Evolutionary conservation across 495 filamentous ascomycete species (phyloP).

Genomic region (Penicillium nucicola): DNA sequence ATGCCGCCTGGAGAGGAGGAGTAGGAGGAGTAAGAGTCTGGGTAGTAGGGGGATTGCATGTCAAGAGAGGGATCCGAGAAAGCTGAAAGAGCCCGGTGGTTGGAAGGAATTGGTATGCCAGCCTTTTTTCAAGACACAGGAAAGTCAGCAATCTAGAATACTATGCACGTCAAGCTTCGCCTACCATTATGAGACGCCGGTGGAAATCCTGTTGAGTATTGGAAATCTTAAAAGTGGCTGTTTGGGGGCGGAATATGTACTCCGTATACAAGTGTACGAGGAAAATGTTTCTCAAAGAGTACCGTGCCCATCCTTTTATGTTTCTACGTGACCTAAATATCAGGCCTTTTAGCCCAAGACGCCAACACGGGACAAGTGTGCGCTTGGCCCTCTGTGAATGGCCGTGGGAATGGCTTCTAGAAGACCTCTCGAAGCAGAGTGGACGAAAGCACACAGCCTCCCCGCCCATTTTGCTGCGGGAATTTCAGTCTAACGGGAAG

Average conservation of each 20-base stretch:
- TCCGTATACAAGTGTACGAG: background rate
- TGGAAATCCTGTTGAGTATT: conserved; percentile 11
- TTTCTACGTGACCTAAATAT: background rate
- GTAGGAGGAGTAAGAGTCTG: conserved; percentile 26
- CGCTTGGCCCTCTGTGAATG: background rate
- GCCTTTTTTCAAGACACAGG: conserved; percentile 18
- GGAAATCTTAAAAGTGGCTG: background rate
- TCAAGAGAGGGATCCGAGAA: background rate
- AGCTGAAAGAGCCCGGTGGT: conserved; percentile 1
- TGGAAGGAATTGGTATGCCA: conserved; percentile 7
- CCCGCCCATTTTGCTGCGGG: conserved; percentile 19
- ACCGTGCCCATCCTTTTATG: conserved; percentile 6
- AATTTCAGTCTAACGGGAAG: conserved; percentile 15
- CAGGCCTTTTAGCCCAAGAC: background rate
- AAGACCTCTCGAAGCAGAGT: conserved; percentile 1
- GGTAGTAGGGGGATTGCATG: conserved; percentile 28
- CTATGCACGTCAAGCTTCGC: conserved; percentile 5
- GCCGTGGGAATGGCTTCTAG: background rate
- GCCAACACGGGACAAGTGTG: conserved; percentile 3
- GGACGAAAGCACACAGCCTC: conserved; percentile 8
- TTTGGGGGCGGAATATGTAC: background rate
- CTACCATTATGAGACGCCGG: conserved; percentile 26
- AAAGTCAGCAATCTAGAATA: conserved; percentile 5
- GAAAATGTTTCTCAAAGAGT: background rate
- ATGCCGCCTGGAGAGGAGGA: conserved; percentile 25